Evolutionary conservation across 2,329 filamentous ascomycete genomes (phyloP).

Genomic region (Dothiorella sarmentorum): DNA sequence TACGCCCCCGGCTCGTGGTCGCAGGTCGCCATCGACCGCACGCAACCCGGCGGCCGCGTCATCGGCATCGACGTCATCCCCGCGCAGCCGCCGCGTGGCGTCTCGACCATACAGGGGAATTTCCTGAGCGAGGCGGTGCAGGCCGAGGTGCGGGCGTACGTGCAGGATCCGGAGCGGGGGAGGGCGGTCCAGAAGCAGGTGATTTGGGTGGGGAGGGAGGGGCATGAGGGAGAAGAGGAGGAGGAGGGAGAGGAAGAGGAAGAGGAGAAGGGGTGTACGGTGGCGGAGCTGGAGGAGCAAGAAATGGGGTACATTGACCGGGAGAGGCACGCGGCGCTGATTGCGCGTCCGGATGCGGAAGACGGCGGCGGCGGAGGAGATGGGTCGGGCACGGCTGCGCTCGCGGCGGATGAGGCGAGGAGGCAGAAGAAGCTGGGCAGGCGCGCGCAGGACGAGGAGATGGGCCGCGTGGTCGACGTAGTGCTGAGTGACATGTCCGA

Average conservation of each 20-base stretch:
- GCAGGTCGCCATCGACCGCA: conserved; percentile 77
- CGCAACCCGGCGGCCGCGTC: conserved; percentile 71
- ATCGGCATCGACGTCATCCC: conserved; percentile 94
- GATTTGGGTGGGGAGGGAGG: conserved; percentile 24
- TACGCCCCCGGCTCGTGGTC: conserved; percentile 69
- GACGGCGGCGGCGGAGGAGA: conserved; percentile 17
- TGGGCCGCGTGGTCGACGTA: conserved; percentile 72
- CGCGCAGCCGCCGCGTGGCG: conserved; percentile 82
- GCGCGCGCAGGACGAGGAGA: conserved; percentile 36
- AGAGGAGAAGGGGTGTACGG: conserved; percentile 26
- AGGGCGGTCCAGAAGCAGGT: conserved; percentile 41
- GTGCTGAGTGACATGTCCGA: conserved; percentile 99
- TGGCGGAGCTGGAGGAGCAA: conserved; percentile 36
- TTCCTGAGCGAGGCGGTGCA: conserved; percentile 77
- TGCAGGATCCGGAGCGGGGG: conserved; percentile 61
- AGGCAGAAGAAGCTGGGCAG: conserved; percentile 28
- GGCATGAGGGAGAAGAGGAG: conserved; percentile 37
- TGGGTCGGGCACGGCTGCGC: neutral
- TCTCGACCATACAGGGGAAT: conserved; percentile 93
- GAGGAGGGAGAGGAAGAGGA: conserved; percentile 31
- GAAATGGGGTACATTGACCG: conserved; percentile 63
- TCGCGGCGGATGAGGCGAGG: conserved; percentile 3
- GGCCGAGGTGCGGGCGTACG: conserved; percentile 70
- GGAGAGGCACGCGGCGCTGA: conserved; percentile 50
- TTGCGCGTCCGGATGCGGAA: conserved; percentile 23